Percentiles rank a stretch among this genome's conserved stretches.
phyloP scores from a whole-genome alignment of 1,284 basidiomycete genomes.

The Quambalaria eucalypti region DNA sequence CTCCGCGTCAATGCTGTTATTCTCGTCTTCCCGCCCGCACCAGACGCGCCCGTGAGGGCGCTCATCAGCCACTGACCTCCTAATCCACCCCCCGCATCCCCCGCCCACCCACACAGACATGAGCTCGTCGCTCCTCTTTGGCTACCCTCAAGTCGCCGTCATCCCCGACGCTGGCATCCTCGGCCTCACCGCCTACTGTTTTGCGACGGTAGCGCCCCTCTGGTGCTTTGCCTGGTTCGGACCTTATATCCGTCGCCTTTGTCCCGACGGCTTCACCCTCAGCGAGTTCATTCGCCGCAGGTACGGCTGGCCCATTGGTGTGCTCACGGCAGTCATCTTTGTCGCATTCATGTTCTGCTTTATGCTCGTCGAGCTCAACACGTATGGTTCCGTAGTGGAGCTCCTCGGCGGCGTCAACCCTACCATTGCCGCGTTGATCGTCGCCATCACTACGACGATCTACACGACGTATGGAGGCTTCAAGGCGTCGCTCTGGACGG shows the following conservation, averaged over 20 bases:
- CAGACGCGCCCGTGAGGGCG: too few relatives aligned
- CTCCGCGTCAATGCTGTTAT: too few relatives aligned
- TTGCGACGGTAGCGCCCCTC: slow-evolving; percentile 40
- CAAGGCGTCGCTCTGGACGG: slow-evolving; percentile 46
- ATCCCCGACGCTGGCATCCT: slow-evolving; percentile 42
- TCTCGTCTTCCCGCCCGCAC: too few relatives aligned
- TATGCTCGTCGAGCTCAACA: slow-evolving; percentile 46
- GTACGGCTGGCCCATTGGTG: slow-evolving; percentile 43
- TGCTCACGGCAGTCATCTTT: slow-evolving; percentile 39
- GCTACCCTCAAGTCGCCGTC: slow-evolving; percentile 45
- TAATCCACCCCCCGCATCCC: not conserved
- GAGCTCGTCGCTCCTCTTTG: slow-evolving; percentile 44
- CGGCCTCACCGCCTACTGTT: slow-evolving; percentile 40
- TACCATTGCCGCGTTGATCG: slow-evolving; percentile 40
- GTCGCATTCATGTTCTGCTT: slow-evolving; percentile 47
- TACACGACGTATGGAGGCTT: slow-evolving; percentile 47
- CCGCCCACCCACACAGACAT: slow-evolving; percentile 37
- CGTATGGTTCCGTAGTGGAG: slow-evolving; percentile 37
- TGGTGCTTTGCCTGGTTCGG: slow-evolving; percentile 45
- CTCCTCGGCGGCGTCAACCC: slow-evolving; percentile 33
- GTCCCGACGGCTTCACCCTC: slow-evolving; percentile 46
- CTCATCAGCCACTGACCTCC: not conserved
- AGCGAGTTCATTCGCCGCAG: slow-evolving; percentile 43
- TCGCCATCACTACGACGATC: slow-evolving; percentile 42
- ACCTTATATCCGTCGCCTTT: slow-evolving; percentile 37